Evolutionary conservation across 1,284 basidiomycete species (phyloP), one percentile per base, ranked within the genome.

Genomic region (Coniophora puteana): DNA sequence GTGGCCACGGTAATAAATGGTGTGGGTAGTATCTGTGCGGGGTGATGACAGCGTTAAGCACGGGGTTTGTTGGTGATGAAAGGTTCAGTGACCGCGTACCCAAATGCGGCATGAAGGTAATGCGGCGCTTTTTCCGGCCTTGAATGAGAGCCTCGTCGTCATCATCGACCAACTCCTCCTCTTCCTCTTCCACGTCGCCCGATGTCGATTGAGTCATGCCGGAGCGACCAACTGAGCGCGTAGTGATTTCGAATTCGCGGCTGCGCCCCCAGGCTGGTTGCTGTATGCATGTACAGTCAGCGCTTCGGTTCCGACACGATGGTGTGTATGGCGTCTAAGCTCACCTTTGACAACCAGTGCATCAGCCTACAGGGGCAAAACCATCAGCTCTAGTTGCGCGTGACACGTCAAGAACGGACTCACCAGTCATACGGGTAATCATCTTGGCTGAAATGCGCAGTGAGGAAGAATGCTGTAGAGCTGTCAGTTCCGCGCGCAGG

Each of bases 351-450:
- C 34, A 89, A 68, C 86, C 86, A 89, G 54, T 89, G 83, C 85
- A 90, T 88, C 51, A 89, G 59, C 86, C 86, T 87, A 51, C 14
- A 29, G 24, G n/a, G n/a, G n/a, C 36, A 37, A 16, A n/a, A n/a
- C 22, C 42, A 47, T 35, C 49, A 48, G 26, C 14, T 21, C 34
- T 41, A 37, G 38, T 47, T 25, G 47, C 37, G 44, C 14, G 41
- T 13, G 23, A 43, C n/a, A 8, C 27, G 32, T 14, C 27, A 20
- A 48, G 18, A 38, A 45, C 14, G 35, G 18, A 32, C 46, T 48
- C 57, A 86, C 84, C 85, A 89, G 55, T 89, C 85, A 55, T 88
- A 88, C 3, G 85, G 85, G 51, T 88, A 89, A 53, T 90, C 88
- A 50, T 89, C 87, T 53, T 89, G 81, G 51, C 78, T 86, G 52